phyloP scores from a whole-genome alignment of 1,284 basidiomycete species.

The Ustilago esculenta region DNA sequence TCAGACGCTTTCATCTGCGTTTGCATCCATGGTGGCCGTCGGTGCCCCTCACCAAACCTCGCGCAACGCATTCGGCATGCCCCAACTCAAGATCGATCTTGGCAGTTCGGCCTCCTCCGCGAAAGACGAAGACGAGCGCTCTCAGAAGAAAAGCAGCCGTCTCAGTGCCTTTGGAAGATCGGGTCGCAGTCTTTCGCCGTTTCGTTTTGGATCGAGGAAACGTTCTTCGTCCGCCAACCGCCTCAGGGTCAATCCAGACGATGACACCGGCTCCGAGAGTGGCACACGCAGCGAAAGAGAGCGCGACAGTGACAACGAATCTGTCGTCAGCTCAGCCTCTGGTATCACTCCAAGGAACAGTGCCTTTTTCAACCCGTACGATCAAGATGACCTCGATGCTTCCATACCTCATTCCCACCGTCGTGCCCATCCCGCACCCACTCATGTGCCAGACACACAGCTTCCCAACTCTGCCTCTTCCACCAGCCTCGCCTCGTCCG shows the following conservation, averaged over 20 bases:
- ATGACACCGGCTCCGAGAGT: conserved; percentile 19
- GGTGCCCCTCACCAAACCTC: conserved; percentile 28
- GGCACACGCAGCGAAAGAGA: conserved; percentile 22
- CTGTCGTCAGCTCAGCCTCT: conserved; percentile 26
- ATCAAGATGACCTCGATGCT: conserved; percentile 23
- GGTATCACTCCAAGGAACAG: conserved; percentile 52
- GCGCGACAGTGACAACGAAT: conserved; percentile 43
- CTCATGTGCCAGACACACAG: neutral
- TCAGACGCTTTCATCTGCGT: conserved; percentile 36
- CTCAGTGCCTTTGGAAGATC: conserved; percentile 30
- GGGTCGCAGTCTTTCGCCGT: conserved; percentile 38
- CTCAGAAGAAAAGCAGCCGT: conserved; percentile 14
- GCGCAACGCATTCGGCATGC: conserved; percentile 36
- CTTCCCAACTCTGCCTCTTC: conserved; percentile 14
- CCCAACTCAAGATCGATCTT: conserved; percentile 41
- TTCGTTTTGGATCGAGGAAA: conserved; percentile 31
- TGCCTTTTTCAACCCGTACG: conserved; percentile 42
- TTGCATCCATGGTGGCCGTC: conserved; percentile 43
- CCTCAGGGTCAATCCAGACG: conserved; percentile 23
- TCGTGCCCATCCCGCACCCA: conserved; percentile 15
- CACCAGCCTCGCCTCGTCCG: conserved; percentile 10
- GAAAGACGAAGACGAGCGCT: conserved; percentile 13
- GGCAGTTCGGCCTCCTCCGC: conserved; percentile 1
- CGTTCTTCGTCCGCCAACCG: conserved; percentile 30
- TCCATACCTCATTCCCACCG: conserved; percentile 14